Base-by-base conservation (phyloP, 1,284 basidiomycete species). In the Sanghuangporus weigelae region DNA sequence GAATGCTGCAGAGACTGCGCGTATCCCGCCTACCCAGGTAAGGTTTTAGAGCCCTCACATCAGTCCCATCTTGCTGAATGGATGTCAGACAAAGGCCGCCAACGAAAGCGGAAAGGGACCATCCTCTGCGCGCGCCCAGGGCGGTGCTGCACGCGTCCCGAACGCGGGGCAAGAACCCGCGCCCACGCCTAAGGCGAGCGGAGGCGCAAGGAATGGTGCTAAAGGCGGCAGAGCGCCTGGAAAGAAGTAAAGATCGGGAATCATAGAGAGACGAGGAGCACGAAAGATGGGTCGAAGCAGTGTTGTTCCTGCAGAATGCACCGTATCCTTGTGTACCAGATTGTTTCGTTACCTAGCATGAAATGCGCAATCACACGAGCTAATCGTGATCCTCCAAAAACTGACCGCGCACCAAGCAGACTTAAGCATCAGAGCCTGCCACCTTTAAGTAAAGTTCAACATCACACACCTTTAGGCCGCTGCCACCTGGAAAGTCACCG, bases 1-100 rank as follows among this genome's bases (percentile, higher is more conserved):
- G 57, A 68, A 68, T 56, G 55, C 61, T 38, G 46, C 69, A 36
- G 73, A 71, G 58, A 69, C 73, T 14, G 58, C 73, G n/a, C 72
- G 73, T 55, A 71, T 74, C 62, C 72, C 72, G 70, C 70, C 73
- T 14, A 66, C 71, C 40, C 73, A 74, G 71, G 73, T 75, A 60
- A 57, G 69, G 51, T 7, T 50, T 6, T 36, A 11, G 11, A 31
- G 35, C 16, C 12, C 31, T 14, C 48, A 21, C 19, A 31, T n/a
- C 57, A 53, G 14, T 55, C 31, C 38, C 19, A 44, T 44, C 42
- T 12, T 44, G 12, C 12, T 44, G 42, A 19, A 19, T 44, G n/a
- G n/a, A 44, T 44, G 3, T 44, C 62, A 75, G 74, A 70, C 72
- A 51, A 75, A 74, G 68, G 64, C 64, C 39, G 74, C 73, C 23